Base-by-base conservation (phyloP, 768 basidiomycete genomes). In the Serendipita indica region DNA sequence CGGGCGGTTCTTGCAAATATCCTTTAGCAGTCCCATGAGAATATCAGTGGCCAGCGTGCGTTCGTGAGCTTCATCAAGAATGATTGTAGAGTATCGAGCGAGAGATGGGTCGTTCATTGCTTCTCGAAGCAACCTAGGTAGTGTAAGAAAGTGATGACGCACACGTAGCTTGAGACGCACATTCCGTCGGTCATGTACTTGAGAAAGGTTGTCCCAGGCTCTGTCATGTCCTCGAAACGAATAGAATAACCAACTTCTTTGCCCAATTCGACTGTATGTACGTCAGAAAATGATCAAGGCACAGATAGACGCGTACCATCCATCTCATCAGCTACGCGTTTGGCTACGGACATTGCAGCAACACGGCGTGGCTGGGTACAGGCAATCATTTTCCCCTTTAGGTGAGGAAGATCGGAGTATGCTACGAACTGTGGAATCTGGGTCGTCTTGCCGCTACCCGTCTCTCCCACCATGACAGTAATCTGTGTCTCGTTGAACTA, bases 121-220 rank as follows among this genome's bases (percentile, higher is more conserved):
- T 73, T 96, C 92, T 18, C 92, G 83, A n/a, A 94, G 80, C 58
- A 90, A 82, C 60, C 49, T 54, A 27, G 12, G 7, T 12, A 18
- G 10, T 27, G n/a, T 13, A 7, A 7, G 30, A 3, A 22, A 54
- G 12, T 10, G n/a, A 16, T 2, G 22, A 33, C 5, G 4, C 16
- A 58, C 20, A 34, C 33, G 20, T 46, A 13, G 5, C 14, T 18
- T 14, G 18, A 28, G 12, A 58, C 37, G 41, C n/a, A 57, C 92
- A 97, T 96, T 79, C 94, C 96, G 65, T 99, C 96, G 14, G 96
- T 99, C 93, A 98, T 96, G 74, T 99, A 98, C 69, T 96, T 97
- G 63, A 99, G 76, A 72, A 99, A 96, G 0, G 96, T 98, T 32
- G 84, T 86, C 0, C 88, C 86, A 0, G 81, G 74, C 64, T 89